Percentiles rank a stretch among this genome's conserved stretches.
phyloP scores from a whole-genome alignment of 148 eudicot genomes.

The Spergularia marina region DNA sequence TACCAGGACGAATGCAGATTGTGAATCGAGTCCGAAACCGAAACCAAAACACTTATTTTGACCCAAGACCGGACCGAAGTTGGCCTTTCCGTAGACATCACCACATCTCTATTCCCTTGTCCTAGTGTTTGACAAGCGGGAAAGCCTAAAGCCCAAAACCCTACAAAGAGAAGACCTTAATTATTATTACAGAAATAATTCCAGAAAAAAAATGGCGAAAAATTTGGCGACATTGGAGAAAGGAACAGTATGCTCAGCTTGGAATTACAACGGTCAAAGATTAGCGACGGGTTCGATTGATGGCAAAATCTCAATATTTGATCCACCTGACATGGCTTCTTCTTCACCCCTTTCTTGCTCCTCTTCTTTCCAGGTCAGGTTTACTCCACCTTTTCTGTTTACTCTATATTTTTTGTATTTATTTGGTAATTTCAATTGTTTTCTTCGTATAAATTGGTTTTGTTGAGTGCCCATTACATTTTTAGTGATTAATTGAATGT shows the following conservation, averaged over 20 bases:
- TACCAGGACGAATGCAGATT: too few species aligned
- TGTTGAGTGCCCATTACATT: too few species aligned
- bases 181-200: too few species aligned
- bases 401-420: not conserved
- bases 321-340: constrained; percentile 59
- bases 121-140: not conserved
- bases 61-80: too few species aligned
- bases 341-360: constrained; percentile 47
- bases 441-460: not conserved
- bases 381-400: not conserved
- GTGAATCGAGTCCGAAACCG: too few species aligned
- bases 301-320: constrained; percentile 62
- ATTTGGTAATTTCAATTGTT: not conserved
- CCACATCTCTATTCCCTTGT: too few species aligned
- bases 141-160: not conserved
- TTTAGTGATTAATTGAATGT: too few species aligned
- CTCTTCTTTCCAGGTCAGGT: constrained; percentile 69
- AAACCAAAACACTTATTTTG: too few species aligned
- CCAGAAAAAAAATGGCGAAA: constrained; percentile 45
- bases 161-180: too few species aligned
- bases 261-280: constrained; percentile 75
- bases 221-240: constrained; percentile 48
- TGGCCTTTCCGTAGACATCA: too few species aligned
- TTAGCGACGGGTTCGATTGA: constrained; percentile 57
- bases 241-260: constrained; percentile 65